A percentile compares a stretch with the other conserved stretches of the same genome.
These are phyloP conservation scores for Fistulifera pelliculosa DNA, from an alignment of 108 stramenopile genomes.

Conservation along the genomic window DNA sequence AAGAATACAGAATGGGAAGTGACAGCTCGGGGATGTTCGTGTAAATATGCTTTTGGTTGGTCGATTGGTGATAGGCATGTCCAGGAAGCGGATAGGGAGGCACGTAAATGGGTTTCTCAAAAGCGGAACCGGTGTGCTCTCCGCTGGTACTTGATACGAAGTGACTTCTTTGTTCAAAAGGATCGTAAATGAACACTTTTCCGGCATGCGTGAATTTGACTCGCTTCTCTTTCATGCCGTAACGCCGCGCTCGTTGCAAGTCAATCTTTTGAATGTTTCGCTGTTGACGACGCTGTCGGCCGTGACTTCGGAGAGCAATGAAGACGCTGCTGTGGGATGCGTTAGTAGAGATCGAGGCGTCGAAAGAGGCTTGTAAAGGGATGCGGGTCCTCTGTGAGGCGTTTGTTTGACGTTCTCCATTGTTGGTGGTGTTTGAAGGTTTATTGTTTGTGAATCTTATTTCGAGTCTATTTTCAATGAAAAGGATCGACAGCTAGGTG, in stretches of 20 bases:
- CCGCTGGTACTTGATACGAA: slow-evolving; percentile 11
- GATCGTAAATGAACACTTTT: slow-evolving; percentile 38
- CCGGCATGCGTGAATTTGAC: slow-evolving; percentile 41
- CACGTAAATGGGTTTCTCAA: slow-evolving; percentile 24
- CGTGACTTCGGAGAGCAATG: slow-evolving; percentile 14
- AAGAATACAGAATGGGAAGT: slow-evolving; percentile 40
- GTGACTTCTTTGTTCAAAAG: slow-evolving; percentile 27
- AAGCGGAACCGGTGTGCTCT: slow-evolving; percentile 21
- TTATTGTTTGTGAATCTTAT: no score
- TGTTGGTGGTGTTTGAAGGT: no score
- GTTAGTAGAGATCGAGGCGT: slow-evolving; percentile 44
- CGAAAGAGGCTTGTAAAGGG: not conserved
- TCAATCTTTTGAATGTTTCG: slow-evolving; percentile 41
- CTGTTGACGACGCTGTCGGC: slow-evolving; percentile 27
- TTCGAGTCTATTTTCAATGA: no score
- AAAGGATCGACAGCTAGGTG: no score
- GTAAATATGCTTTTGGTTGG: not conserved
- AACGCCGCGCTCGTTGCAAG: slow-evolving; percentile 35
- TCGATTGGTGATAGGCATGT: slow-evolving; percentile 1
- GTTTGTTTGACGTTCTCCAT: not conserved
- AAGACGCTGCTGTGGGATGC: not conserved
- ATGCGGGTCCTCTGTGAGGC: not conserved
- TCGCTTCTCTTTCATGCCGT: slow-evolving; percentile 39
- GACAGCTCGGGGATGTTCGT: not conserved
- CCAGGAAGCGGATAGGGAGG: slow-evolving; percentile 8